Percentiles rank a stretch among this genome's conserved stretches.
These are phyloP conservation scores for Dictyophora rubrovolvata DNA, from an alignment of 768 basidiomycete genomes.

Conservation along the genomic window DNA sequence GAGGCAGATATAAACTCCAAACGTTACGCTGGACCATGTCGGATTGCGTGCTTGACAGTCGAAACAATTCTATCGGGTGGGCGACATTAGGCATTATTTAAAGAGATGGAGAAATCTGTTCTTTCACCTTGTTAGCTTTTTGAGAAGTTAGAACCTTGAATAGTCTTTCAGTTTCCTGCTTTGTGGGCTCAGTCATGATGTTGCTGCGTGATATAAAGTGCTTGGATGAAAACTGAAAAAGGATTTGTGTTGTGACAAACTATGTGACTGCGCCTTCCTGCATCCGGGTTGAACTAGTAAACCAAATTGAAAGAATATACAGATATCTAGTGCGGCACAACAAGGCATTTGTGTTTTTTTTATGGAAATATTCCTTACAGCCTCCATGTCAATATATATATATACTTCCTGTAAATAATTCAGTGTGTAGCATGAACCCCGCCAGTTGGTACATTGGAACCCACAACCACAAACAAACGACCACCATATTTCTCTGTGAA, in stretches of 20 bases:
- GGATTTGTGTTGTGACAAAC: neutral
- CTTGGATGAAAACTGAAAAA: neutral
- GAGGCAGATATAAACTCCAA: slow-evolving; percentile 93
- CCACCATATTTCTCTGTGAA: neutral
- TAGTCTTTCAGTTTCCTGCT: slow-evolving; percentile 77
- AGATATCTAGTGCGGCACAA: too few relatives aligned
- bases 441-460: neutral
- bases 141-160: slow-evolving; percentile 76
- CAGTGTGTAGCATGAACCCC: too few relatives aligned
- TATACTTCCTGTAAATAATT: too few relatives aligned
- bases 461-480: neutral
- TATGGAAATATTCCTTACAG: too few relatives aligned
- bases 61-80: slow-evolving; percentile 61
- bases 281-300: too few relatives aligned
- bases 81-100: slow-evolving; percentile 2
- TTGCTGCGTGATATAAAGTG: neutral
- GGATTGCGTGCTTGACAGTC: slow-evolving; percentile 95
- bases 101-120: neutral
- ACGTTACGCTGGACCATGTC: slow-evolving; percentile 95
- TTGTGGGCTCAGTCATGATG: slow-evolving; percentile 64
- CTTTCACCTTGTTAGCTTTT: slow-evolving; percentile 75
- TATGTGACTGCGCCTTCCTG: neutral
- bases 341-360: too few relatives aligned
- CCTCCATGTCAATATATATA: too few relatives aligned
- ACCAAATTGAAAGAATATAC: too few relatives aligned